Conservation (phyloP, 257 asterid species). For the Plantago ovata region DNA sequence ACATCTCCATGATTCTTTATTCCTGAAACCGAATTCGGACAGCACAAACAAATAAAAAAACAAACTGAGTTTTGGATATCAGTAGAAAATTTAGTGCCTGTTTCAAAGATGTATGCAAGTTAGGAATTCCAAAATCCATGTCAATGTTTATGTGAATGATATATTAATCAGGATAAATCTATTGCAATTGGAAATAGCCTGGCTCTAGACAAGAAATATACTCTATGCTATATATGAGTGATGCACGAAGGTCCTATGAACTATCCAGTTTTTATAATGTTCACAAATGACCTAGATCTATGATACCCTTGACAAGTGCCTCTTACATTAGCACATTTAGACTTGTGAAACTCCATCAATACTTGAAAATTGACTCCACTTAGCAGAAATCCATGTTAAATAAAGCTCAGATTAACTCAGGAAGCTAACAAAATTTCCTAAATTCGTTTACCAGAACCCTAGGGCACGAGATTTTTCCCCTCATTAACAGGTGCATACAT, state of each 20-base stretch:
- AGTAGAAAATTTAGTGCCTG: too few relatives aligned
- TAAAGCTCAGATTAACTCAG: background rate
- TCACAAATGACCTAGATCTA: too few relatives aligned
- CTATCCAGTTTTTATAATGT: background rate
- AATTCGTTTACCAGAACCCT: constrained; percentile 25
- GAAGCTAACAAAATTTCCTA: background rate
- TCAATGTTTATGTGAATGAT: too few relatives aligned
- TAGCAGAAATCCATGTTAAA: background rate
- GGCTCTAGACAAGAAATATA: background rate
- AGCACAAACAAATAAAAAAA: too few relatives aligned
- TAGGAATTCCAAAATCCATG: too few relatives aligned
- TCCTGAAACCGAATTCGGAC: too few relatives aligned
- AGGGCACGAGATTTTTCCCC: constrained; percentile 3
- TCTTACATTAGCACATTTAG: constrained; percentile 9
- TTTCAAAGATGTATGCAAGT: too few relatives aligned
- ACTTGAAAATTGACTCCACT: background rate
- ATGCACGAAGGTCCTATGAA: background rate
- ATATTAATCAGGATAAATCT: too few relatives aligned
- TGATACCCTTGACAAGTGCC: background rate
- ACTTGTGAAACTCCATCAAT: constrained; percentile 5
- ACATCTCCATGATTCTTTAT: too few relatives aligned
- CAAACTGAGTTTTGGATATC: too few relatives aligned
- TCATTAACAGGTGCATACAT: constrained; percentile 15
- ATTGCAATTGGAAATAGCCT: background rate
- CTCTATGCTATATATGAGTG: too few relatives aligned